Conservation (phyloP, 208 protist species). For the Crithidia thermophila region DNA sequence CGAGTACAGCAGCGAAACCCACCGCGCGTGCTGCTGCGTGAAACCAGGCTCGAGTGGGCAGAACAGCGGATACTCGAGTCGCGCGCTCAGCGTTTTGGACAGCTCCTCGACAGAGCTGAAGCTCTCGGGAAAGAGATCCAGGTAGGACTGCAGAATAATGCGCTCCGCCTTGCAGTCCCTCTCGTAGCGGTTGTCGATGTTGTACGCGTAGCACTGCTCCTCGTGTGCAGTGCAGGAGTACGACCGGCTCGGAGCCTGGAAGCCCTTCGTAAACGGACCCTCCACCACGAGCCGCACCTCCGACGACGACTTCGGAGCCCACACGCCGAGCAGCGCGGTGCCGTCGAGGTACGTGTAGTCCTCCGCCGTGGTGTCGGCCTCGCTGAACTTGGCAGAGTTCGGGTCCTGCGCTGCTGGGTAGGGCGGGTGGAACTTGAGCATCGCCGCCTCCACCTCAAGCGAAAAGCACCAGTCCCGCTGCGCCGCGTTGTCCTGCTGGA, state of each 20-base stretch:
- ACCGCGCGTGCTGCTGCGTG: conserved; percentile 71
- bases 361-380: conserved; percentile 60
- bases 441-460: conserved; percentile 69
- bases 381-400: conserved; percentile 33
- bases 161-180: conserved; percentile 90
- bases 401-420: conserved; percentile 70
- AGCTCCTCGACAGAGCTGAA: conserved; percentile 34
- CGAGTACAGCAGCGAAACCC: conserved; percentile 71
- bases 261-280: conserved; percentile 48
- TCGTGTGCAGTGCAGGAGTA: conserved; percentile 93
- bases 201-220: conserved; percentile 95
- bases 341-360: conserved; percentile 83
- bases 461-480: conserved; percentile 90
- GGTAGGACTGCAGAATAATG: conserved; percentile 69
- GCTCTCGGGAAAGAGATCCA: conserved; percentile 35
- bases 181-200: conserved; percentile 78
- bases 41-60: conserved; percentile 63
- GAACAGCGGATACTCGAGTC: conserved; percentile 68
- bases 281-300: conserved; percentile 92
- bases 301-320: conserved; percentile 94
- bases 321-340: conserved; percentile 85
- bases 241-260: conserved; percentile 20
- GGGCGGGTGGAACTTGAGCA: conserved; percentile 97
- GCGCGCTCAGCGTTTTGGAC: conserved; percentile 58
- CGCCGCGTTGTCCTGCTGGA: conserved; percentile 78